Base-by-base conservation (phyloP, 2,329 filamentous ascomycete genomes). In the Trichoderma sp. region DNA sequence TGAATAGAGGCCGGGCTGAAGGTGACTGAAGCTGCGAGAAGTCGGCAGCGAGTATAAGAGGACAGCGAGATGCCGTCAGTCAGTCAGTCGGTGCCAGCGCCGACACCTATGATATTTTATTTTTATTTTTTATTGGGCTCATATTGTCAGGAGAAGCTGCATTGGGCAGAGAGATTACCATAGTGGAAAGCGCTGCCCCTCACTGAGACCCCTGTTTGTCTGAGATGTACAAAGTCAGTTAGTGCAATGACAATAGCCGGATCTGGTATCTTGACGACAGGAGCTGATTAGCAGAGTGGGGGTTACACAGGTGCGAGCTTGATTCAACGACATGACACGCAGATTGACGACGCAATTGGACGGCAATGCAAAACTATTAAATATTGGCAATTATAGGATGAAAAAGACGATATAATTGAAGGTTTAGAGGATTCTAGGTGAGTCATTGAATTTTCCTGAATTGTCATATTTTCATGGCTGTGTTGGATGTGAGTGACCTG, bases 241-340 rank as follows among this genome's bases (percentile, higher is more conserved):
- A 55, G 67, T 63, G 58, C 26, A 7, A 32, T 23, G 20, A 47
- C 68, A 28, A 55, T 70, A 43, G 55, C 58, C 43, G 32, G 43
- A 43, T 39, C 68, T 70, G 32, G 59, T 70, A 57, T 20, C 47
- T 62, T 43, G 47, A 39, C 66, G 66, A 68, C 66, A 68, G 66
- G n/a, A 34, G n/a, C 55, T 61, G 66, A 62, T 43, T 53, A 36
- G 66, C 20, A 36, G 28, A 62, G 66, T 69, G 66, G 66, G 63
- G 66, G 66, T 53, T 30, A 20, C 57, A 69, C 66, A 50, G 66
- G 39, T 39, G 68, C 68, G 34, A 70, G 68, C 58, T 69, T 69
- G 66, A 69, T 69, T 69, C 57, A 69, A 69, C 66, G 66, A 69
- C 66, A 69, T 69, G 66, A 39, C 66, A 59, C 26, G 32, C 28